Evolutionary conservation across 2,329 filamentous ascomycete species (phyloP).

Genomic region (Aspergillus sojae): DNA sequence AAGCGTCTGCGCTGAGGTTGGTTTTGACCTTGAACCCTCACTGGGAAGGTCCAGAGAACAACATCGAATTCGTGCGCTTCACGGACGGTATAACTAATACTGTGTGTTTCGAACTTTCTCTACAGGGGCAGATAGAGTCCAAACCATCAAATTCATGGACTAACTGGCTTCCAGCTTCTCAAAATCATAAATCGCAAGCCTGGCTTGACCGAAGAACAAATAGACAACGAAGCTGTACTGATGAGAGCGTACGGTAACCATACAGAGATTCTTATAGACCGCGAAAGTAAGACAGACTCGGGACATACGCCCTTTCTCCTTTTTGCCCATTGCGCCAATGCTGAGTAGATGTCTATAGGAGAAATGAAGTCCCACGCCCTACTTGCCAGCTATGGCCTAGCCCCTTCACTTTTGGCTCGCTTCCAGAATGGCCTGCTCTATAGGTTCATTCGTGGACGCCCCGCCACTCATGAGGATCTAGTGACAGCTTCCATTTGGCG

Average conservation of each 20-base stretch:
- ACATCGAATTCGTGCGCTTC: constrained; percentile 84
- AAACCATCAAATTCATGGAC: constrained; percentile 7
- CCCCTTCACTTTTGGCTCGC: constrained; percentile 82
- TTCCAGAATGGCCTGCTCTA: constrained; percentile 98
- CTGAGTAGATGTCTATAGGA: constrained; percentile 49
- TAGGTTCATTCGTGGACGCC: constrained; percentile 79
- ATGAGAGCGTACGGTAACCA: constrained; percentile 92
- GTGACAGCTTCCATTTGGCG: constrained; percentile 74
- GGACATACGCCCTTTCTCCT: constrained; percentile 6
- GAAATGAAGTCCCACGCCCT: constrained; percentile 76
- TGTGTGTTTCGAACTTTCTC: constrained; percentile 47
- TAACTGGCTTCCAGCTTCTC: constrained; percentile 46
- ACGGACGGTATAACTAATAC: constrained; percentile 99
- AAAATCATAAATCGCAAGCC: constrained; percentile 55
- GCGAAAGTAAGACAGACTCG: constrained; percentile 68
- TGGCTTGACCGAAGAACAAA: constrained; percentile 72
- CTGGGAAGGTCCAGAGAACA: constrained; percentile 74
- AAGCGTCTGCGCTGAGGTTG: constrained; percentile 76
- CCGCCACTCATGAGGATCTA: constrained; percentile 79
- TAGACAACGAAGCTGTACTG: constrained; percentile 83
- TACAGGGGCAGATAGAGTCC: background rate
- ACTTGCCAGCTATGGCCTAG: constrained; percentile 79
- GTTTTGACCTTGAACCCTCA: constrained; percentile 79
- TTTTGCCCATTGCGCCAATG: constrained; percentile 38
- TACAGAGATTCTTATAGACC: constrained; percentile 93